Evolutionary conservation across 2,329 filamentous ascomycete genomes (phyloP).

Genomic region (Arthroderma sp.): DNA sequence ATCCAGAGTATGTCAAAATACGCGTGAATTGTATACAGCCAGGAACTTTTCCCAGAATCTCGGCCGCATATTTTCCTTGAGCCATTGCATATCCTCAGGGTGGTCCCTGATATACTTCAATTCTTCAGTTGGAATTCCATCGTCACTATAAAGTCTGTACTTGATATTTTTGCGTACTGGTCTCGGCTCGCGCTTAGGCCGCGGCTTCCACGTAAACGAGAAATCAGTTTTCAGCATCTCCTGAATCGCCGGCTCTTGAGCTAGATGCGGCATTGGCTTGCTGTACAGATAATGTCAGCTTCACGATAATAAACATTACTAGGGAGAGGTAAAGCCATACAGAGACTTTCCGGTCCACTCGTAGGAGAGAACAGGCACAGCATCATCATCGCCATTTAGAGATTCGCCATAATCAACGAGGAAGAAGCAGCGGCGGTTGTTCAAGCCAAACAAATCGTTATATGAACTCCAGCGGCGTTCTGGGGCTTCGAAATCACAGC

Average conservation of each 20-base stretch:
- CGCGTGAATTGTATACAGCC: no score
- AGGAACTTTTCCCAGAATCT: no score
- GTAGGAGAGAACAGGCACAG: background rate
- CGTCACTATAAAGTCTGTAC: background rate
- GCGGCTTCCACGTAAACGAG: background rate
- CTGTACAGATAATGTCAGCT: background rate
- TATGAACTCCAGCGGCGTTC: background rate
- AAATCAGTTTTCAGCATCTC: background rate
- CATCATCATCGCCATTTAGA: background rate
- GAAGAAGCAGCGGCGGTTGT: background rate
- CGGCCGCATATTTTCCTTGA: background rate
- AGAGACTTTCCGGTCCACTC: background rate
- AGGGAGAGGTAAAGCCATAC: background rate
- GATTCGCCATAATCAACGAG: background rate
- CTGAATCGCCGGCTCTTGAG: background rate
- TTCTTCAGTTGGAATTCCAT: background rate
- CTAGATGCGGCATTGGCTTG: background rate
- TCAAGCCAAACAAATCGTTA: background rate
- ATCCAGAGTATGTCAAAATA: no score
- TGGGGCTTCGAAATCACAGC: background rate
- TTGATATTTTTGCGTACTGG: background rate
- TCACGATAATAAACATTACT: background rate
- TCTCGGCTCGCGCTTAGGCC: background rate
- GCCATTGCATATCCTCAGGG: background rate
- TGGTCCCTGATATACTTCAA: background rate